Conservation (phyloP, 2,329 filamentous ascomycete species). For the Ophiosphaerella herpotricha region DNA sequence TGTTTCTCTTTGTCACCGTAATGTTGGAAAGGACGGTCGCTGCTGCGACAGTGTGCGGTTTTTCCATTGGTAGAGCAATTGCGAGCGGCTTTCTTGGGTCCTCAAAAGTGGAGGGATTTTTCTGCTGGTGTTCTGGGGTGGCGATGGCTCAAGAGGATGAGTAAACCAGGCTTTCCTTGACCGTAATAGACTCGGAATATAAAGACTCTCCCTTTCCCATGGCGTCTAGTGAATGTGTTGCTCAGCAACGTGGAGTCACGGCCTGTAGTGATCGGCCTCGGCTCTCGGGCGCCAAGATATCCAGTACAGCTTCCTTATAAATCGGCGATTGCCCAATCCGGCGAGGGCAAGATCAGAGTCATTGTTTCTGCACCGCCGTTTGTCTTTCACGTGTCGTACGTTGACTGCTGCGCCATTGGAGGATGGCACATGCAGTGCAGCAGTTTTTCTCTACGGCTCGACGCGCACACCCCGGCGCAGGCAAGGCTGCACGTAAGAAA, state of each 20-base stretch:
- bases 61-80: conserved; percentile 2
- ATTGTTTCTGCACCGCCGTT: background rate
- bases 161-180: conserved; percentile 11
- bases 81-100: conserved; percentile 1
- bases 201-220: conserved; percentile 18
- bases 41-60: conserved; percentile 1
- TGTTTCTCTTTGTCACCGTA: conserved; percentile 3
- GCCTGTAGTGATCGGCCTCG: background rate
- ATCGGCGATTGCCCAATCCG: conserved; percentile 1
- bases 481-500: background rate
- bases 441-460: too few species aligned
- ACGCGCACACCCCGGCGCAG: too few species aligned
- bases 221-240: background rate
- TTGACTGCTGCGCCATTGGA: background rate
- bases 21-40: background rate
- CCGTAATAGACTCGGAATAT: conserved; percentile 35
- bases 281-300: conserved; percentile 8
- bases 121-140: conserved; percentile 6
- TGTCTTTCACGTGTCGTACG: background rate
- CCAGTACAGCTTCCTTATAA: background rate
- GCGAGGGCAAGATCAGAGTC: background rate
- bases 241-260: background rate
- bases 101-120: conserved; percentile 7
- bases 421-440: background rate
- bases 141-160: background rate